Evolutionary conservation across 306 rosid species (phyloP), one percentile per base, ranked within the genome.

Genomic region (Parietaria judaica): DNA sequence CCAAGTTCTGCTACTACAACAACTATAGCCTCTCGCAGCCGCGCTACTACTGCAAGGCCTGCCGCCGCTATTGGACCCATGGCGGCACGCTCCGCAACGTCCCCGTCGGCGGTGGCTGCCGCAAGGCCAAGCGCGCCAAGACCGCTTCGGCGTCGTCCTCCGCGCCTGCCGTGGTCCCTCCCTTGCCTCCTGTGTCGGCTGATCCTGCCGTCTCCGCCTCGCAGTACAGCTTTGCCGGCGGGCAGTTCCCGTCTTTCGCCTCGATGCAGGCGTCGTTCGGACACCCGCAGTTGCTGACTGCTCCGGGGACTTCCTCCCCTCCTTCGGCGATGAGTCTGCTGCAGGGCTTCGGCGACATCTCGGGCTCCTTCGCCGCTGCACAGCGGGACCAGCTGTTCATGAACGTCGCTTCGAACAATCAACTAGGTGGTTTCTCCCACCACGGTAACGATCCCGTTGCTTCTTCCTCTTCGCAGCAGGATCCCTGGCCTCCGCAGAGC

Each of bases 1-100:
- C 91, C 17, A 84, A 84, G 65, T 84, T 84, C 51, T 84, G 91
- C 31, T 84, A 84, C 15, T 84, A 76, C 77, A 85, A 85, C 75
- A 85, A 85, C 52, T 85, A 85, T 14, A 85, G 87, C 65, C 55
- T 81, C 6, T 37, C 83, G 11, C 92, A 85, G 74, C 92, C 92
- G 1, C 74, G 92, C 8, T 68, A 67, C 77, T 85, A 69, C 47
- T 85, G 92, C 77, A 85, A 81, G 65, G 14, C 82, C 0, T 85
- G 88, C 38, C 78, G 71, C 36, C 76, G 92, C 67, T 82, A 85
- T 58, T 85, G 92, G 92, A 85, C 92, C 4, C 82, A 77, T 1
- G 92, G 92, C 1, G 92, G 88, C 11, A 66, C 92, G 51, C 71
- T 85, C 70, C 64, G 92, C 35, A 82, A 85, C 56, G 75, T 85